Conservation (phyloP, 139 green algal genomes). For the Asterochloris sp. region DNA sequence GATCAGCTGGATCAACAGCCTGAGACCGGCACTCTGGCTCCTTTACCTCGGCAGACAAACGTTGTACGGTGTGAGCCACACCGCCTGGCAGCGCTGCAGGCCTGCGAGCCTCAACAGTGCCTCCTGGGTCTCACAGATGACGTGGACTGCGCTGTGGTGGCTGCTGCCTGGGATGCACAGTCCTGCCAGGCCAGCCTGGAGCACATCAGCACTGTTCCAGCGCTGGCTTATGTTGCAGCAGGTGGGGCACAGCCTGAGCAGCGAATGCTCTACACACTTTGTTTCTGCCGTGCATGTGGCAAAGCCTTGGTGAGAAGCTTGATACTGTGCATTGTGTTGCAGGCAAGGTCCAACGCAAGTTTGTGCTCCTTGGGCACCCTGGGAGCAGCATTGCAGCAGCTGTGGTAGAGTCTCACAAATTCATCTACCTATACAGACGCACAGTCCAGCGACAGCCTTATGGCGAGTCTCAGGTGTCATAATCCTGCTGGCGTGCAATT, state of each 20-base stretch:
- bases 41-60: conserved; percentile 2
- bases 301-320: background rate
- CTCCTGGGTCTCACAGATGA: conserved; percentile 56
- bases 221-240: conserved; percentile 63
- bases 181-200: background rate
- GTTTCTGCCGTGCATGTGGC: background rate
- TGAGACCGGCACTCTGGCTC: background rate
- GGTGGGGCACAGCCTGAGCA: conserved; percentile 12
- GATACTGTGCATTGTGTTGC: background rate
- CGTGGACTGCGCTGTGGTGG: conserved; percentile 60
- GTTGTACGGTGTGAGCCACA: conserved; percentile 3
- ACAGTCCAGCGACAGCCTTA: conserved; percentile 21
- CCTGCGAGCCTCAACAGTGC: conserved; percentile 3
- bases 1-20: too few species aligned
- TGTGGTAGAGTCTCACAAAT: conserved; percentile 54
- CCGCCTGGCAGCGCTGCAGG: background rate
- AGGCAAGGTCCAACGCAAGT: conserved; percentile 64
- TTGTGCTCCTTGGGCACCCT: conserved; percentile 51
- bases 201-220: conserved; percentile 50
- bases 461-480: conserved; percentile 45
- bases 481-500: conserved; percentile 3
- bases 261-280: background rate
- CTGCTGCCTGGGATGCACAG: conserved; percentile 6
- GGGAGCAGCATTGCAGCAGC: conserved; percentile 37
- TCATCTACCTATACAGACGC: conserved; percentile 59